Base-by-base conservation (phyloP, 805 yeast species). In the Suhomyces sp. region DNA sequence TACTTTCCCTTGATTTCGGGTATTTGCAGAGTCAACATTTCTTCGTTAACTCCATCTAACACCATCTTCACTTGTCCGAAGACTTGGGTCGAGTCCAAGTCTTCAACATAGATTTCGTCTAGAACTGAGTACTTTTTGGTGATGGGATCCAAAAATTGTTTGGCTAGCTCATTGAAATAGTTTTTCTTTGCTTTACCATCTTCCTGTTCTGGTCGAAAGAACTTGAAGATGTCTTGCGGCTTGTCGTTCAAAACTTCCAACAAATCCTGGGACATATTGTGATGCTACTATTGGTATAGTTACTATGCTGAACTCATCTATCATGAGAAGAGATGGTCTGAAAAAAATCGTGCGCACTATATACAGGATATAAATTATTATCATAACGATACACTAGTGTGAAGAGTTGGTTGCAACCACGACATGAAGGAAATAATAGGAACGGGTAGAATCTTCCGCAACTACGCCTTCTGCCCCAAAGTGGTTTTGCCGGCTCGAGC, bases 11-110 rank as follows among this genome's bases (percentile, higher is more conserved):
- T 80, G 53, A 86, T 63, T 36, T 71, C 74, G 2, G 85, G 84
- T 44, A 90, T 79, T 49, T 78, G 78, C 17, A 77, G 81, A 51
- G 76, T 78, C 64, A 88, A 65, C 35, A 90, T 69, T 44, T 78
- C 76, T 47, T 86, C 90, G 26, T 86, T 84, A 10, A 87, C 87
- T 6, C 86, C 87, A 54, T 91, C 97, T 38, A 90, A 73, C 17
- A 93, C 86, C 72, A 93, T 80, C 68, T 88, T 90, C 2, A 89
- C 86, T 70, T 93, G 98, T 52, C 93, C 96, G 90, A 93, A 93
- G 0, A 94, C 91, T 66, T 93, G 98, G 40, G 87, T 81, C 23
- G 97, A 85, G 67, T 89, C 97, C 51, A 93, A 74, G 0, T 97
- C 98, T 47, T 91, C 96, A 12, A 87, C 79, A 60, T 86, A 83